Conservation (phyloP, 2,329 filamentous ascomycete genomes). For the Penicillium capsulatum region DNA sequence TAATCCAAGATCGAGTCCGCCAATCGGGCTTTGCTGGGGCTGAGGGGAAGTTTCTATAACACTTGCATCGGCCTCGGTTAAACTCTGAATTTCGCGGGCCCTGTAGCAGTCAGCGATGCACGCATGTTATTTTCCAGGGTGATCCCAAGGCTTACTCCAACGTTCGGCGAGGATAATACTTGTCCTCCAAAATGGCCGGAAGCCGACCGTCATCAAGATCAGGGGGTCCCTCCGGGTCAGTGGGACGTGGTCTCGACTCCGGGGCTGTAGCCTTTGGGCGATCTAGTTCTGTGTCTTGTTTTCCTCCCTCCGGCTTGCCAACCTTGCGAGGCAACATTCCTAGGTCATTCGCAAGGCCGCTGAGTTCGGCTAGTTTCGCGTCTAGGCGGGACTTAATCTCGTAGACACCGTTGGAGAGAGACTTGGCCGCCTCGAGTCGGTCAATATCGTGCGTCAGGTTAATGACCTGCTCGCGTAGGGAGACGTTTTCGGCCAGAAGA, state of each 20-base stretch:
- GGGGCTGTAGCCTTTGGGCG: constrained; percentile 11
- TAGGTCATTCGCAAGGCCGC: constrained; percentile 52
- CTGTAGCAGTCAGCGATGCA: constrained; percentile 19
- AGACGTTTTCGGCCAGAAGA: constrained; percentile 57
- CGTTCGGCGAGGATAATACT: constrained; percentile 54
- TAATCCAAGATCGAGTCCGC: constrained; percentile 25
- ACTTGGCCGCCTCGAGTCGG: constrained; percentile 43
- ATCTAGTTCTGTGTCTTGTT: constrained; percentile 8
- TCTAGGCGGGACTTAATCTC: constrained; percentile 54
- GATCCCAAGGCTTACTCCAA: constrained; percentile 46
- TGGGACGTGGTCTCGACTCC: constrained; percentile 14
- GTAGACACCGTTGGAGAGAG: constrained; percentile 46
- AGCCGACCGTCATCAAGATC: constrained; percentile 40
- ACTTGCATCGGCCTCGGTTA: constrained; percentile 24
- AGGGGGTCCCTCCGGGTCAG: constrained; percentile 14
- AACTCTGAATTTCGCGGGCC: constrained; percentile 33
- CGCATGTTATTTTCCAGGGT: background rate
- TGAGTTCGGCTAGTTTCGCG: constrained; percentile 54
- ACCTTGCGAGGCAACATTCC: constrained; percentile 41
- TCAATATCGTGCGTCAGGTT: constrained; percentile 54
- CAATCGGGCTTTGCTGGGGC: too few species aligned
- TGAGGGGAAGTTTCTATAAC: constrained; percentile 25
- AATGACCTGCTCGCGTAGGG: constrained; percentile 56
- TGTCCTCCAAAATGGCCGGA: constrained; percentile 58
- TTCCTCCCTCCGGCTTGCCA: constrained; percentile 18